Conservation (phyloP, 768 basidiomycete genomes). For the Xerocomus brunneocitrinus region DNA sequence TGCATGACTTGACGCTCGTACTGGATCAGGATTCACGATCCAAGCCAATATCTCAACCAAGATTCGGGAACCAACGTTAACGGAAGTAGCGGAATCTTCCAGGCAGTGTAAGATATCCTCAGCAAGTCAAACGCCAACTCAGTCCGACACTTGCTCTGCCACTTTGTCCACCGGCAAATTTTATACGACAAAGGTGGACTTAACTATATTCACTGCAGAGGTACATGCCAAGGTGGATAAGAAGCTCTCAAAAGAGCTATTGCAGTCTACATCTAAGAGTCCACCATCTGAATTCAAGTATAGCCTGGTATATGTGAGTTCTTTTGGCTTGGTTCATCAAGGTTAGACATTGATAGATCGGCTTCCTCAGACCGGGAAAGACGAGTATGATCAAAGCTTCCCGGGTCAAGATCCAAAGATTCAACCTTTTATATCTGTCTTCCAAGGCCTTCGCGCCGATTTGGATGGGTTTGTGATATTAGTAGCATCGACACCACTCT, state of each 20-base stretch:
- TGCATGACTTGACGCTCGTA: neutral
- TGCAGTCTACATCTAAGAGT: neutral
- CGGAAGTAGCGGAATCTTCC: neutral
- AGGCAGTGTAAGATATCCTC: neutral
- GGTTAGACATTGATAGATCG: neutral
- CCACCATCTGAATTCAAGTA: constrained; percentile 2
- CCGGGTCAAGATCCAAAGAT: neutral
- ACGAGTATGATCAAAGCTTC: neutral
- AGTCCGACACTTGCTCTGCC: neutral
- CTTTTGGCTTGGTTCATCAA: neutral
- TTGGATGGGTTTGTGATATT: constrained; percentile 9
- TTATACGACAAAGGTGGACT: constrained; percentile 7
- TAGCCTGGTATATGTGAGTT: constrained; percentile 8
- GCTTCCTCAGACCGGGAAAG: constrained; percentile 1
- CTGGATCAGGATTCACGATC: neutral
- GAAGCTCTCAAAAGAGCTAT: neutral
- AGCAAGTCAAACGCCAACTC: neutral
- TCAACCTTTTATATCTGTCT: neutral
- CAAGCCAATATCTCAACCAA: neutral
- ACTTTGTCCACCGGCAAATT: neutral
- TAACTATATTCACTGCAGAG: constrained; percentile 26
- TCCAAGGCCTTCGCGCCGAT: constrained; percentile 10
- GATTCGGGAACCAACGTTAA: neutral
- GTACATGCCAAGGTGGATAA: neutral
- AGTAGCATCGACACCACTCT: neutral